These are phyloP conservation scores for Verticillium isaacii DNA, from an alignment of 2,329 filamentous ascomycete species.

Conservation along the genomic window DNA sequence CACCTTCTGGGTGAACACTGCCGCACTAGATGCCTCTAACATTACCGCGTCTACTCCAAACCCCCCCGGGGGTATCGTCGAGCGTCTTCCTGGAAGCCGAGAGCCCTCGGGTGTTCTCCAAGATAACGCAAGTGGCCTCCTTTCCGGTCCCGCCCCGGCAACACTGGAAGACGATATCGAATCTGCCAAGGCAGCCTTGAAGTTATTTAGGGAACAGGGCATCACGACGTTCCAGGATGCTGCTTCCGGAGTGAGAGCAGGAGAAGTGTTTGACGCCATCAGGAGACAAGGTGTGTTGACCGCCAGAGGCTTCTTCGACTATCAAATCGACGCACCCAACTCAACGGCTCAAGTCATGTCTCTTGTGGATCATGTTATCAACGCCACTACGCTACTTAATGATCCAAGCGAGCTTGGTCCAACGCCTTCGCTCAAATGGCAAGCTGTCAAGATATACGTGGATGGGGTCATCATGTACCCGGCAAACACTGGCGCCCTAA, in stretches of 20 bases:
- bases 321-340: constrained; percentile 17
- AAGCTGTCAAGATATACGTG: constrained; percentile 20
- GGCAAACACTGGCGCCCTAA: constrained; percentile 19
- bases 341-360: constrained; percentile 5
- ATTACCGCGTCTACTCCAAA: constrained; percentile 16
- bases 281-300: constrained; percentile 15
- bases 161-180: constrained; percentile 14
- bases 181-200: constrained; percentile 17
- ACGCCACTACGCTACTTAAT: constrained; percentile 6
- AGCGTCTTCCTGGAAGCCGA: constrained; percentile 17
- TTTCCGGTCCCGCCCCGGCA: constrained; percentile 15
- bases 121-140: constrained; percentile 15
- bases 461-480: constrained; percentile 22
- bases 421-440: constrained; percentile 19
- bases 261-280: constrained; percentile 14
- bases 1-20: constrained; percentile 13
- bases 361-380: constrained; percentile 11
- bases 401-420: constrained; percentile 11
- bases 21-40: constrained; percentile 15
- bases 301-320: constrained; percentile 21
- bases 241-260: constrained; percentile 8
- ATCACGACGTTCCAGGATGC: constrained; percentile 22
- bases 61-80: constrained; percentile 16
- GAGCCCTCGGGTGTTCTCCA: constrained; percentile 19
- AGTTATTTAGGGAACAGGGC: constrained; percentile 19